Percentiles rank a stretch among this genome's conserved stretches.
phyloP scores from a whole-genome alignment of 1,139 yeast species.

The Blastobotrys proliferans region DNA sequence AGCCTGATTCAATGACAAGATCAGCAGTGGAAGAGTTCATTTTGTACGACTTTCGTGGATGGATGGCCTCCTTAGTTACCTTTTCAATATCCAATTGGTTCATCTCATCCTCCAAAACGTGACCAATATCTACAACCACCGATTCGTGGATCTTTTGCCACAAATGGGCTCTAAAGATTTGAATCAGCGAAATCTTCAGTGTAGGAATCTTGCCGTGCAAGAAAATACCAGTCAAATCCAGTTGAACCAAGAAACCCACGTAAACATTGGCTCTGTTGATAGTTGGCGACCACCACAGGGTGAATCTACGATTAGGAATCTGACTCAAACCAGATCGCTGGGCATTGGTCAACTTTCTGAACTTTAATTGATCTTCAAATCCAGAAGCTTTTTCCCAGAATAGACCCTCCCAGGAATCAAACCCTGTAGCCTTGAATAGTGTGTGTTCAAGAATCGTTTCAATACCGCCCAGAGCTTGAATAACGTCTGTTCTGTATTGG shows the following conservation, averaged over 20 bases:
- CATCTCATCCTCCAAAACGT: conserved; percentile 82
- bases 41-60: conserved; percentile 94
- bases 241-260: conserved; percentile 94
- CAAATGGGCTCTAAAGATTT: conserved; percentile 93
- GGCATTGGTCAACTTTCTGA: conserved; percentile 92
- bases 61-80: conserved; percentile 89
- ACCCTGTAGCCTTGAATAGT: conserved; percentile 92
- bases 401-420: conserved; percentile 97
- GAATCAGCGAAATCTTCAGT: conserved; percentile 88
- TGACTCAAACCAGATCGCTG: conserved; percentile 97
- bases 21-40: conserved; percentile 97
- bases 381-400: conserved; percentile 99
- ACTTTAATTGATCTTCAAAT: conserved; percentile 91
- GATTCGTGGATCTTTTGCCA: conserved; percentile 99
- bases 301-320: conserved; percentile 95
- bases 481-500: conserved; percentile 91
- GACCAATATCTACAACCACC: conserved; percentile 88
- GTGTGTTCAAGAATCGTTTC: conserved; percentile 96
- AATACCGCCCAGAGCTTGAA: conserved; percentile 95
- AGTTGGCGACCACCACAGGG: conserved; percentile 99
- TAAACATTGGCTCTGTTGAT: conserved; percentile 97
- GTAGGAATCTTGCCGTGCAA: conserved; percentile 98
- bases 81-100: conserved; percentile 78
- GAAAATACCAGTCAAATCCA: conserved; percentile 94
- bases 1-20: conserved; percentile 67